phyloP scores from a whole-genome alignment of 1,139 yeast species.

The Nakaseomyces sp. region DNA sequence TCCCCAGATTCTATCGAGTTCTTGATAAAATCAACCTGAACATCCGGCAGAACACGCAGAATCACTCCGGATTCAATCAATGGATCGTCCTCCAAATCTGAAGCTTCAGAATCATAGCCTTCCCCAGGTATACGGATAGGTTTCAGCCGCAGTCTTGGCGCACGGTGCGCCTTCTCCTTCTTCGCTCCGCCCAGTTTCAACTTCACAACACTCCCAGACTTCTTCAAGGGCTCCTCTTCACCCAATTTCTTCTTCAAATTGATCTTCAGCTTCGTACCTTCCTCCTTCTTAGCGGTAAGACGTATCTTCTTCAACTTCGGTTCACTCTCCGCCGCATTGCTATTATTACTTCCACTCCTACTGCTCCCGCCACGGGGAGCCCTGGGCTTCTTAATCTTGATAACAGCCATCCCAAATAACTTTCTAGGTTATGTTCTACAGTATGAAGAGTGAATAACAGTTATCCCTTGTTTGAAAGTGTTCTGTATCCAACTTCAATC shows the following conservation, averaged over 20 bases:
- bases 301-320: slow-evolving; percentile 23
- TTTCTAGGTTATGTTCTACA: too few species aligned
- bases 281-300: slow-evolving; percentile 15
- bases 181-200: slow-evolving; percentile 28
- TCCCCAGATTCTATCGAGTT: slow-evolving; percentile 78
- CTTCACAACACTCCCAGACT: slow-evolving; percentile 15
- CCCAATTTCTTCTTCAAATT: slow-evolving; percentile 26
- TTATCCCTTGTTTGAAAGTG: too few species aligned
- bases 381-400: slow-evolving; percentile 29
- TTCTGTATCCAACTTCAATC: too few species aligned
- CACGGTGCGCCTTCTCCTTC: slow-evolving; percentile 26
- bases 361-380: slow-evolving; percentile 10
- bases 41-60: slow-evolving; percentile 67
- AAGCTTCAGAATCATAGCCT: slow-evolving; percentile 96
- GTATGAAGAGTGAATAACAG: too few species aligned
- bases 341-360: slow-evolving; percentile 8
- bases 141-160: slow-evolving; percentile 67
- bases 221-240: slow-evolving; percentile 7
- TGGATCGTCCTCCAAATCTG: slow-evolving; percentile 93
- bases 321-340: slow-evolving; percentile 10
- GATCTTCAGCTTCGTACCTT: slow-evolving; percentile 23
- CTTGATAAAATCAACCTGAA: slow-evolving; percentile 57
- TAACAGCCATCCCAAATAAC: slow-evolving; percentile 29
- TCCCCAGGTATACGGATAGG: slow-evolving; percentile 86
- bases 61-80: slow-evolving; percentile 79